A percentile compares a stretch with the other conserved stretches of the same genome.
Conservation (phyloP, 257 asterid species). For the Coffea eugenioides region DNA sequence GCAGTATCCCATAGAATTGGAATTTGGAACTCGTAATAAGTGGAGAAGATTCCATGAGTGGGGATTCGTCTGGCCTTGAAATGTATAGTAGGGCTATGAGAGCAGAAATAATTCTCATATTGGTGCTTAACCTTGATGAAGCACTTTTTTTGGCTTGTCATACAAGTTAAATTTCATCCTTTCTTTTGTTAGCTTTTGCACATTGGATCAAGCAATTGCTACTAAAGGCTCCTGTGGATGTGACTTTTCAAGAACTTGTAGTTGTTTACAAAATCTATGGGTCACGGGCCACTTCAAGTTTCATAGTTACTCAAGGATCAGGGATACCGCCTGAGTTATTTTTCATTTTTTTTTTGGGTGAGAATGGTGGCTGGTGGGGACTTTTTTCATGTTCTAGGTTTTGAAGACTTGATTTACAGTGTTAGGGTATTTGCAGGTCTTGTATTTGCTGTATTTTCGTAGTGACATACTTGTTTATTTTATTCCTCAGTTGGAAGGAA, state of each 20-base stretch:
- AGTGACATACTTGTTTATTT: constrained; percentile 7
- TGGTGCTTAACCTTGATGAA: background rate
- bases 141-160: background rate
- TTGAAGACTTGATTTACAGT: background rate
- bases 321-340: too few species aligned
- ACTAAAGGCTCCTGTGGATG: background rate
- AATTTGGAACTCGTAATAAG: background rate
- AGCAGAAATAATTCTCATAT: background rate
- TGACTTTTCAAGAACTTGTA: background rate
- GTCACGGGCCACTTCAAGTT: background rate
- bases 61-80: background rate
- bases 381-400: background rate
- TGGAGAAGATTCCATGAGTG: background rate
- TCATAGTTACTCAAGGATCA: background rate
- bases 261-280: background rate
- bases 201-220: background rate
- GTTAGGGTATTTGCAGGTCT: background rate
- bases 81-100: background rate
- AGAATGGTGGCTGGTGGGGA: background rate
- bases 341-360: too few species aligned
- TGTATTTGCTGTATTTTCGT: background rate
- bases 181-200: background rate
- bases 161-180: background rate
- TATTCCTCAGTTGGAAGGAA: constrained; percentile 40
- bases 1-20: background rate